Evolutionary conservation across 768 basidiomycete genomes (phyloP).

Genomic region (Naganishia vaughanmartiniae): DNA sequence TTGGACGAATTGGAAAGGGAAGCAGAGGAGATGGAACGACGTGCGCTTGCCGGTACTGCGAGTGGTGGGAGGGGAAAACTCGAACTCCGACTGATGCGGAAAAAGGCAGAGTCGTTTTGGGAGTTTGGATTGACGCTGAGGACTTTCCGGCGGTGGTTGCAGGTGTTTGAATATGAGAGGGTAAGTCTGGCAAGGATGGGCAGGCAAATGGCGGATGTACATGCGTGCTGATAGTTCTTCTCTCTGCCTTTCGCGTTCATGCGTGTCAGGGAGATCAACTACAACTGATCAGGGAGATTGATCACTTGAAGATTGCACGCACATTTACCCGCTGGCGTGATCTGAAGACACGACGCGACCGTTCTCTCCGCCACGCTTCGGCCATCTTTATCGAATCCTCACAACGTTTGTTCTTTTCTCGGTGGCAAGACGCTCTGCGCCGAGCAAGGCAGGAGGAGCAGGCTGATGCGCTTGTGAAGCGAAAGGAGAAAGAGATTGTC

Average conservation of each 20-base stretch:
- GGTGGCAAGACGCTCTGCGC: neutral
- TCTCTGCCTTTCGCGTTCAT: neutral
- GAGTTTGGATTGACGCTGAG: slow-evolving; percentile 21
- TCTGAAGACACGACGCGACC: slow-evolving; percentile 16
- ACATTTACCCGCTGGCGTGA: slow-evolving; percentile 24
- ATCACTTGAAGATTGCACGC: slow-evolving; percentile 24
- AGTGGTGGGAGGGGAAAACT: slow-evolving; percentile 1
- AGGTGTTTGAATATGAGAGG: slow-evolving; percentile 6
- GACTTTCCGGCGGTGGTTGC: slow-evolving; percentile 10
- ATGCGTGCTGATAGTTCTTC: too few relatives aligned
- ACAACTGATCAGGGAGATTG: slow-evolving; percentile 8
- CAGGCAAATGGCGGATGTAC: neutral
- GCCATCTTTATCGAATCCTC: slow-evolving; percentile 17
- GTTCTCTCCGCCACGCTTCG: slow-evolving; percentile 3
- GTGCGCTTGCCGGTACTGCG: neutral
- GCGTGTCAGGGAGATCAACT: neutral
- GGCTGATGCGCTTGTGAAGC: neutral
- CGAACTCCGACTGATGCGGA: slow-evolving; percentile 17
- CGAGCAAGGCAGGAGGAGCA: slow-evolving; percentile 4
- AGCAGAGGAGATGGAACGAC: slow-evolving; percentile 14
- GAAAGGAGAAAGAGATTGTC: neutral
- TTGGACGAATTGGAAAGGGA: slow-evolving; percentile 9
- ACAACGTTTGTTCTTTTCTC: neutral
- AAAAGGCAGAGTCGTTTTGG: slow-evolving; percentile 26
- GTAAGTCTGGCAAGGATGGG: slow-evolving; percentile 13